These are phyloP conservation scores for Brassica incana DNA, from an alignment of 345 rosid genomes.

Conservation along the genomic window DNA sequence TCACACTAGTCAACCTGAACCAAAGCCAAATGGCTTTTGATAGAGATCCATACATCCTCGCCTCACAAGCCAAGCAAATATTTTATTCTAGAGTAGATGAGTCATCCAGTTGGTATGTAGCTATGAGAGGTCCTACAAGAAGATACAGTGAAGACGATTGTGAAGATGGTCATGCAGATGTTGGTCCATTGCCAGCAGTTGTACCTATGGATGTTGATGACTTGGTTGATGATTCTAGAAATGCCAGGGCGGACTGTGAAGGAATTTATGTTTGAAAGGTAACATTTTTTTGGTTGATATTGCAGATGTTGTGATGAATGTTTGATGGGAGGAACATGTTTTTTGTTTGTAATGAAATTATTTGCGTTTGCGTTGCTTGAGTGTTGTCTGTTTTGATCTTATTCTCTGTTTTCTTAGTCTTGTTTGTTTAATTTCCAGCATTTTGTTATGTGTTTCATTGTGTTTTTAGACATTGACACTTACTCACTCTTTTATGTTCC, in stretches of 20 bases:
- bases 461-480: neutral
- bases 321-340: neutral
- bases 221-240: neutral
- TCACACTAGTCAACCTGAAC: conserved; percentile 6
- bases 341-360: too few species aligned
- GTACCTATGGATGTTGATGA: neutral
- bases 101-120: neutral
- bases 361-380: too few species aligned
- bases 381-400: too few species aligned
- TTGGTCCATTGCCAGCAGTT: neutral
- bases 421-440: too few species aligned
- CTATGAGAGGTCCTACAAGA: neutral
- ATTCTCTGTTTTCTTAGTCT: too few species aligned
- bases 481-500: neutral
- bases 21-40: neutral
- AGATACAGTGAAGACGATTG: neutral
- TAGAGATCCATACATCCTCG: neutral
- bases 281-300: neutral
- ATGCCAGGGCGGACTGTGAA: neutral
- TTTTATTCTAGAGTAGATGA: conserved; percentile 4
- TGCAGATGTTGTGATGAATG: too few species aligned
- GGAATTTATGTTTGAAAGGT: neutral
- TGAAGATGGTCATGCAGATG: neutral
- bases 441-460: neutral
- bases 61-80: neutral